Percentiles rank a stretch among this genome's conserved stretches.
These are phyloP conservation scores for Hibiscus mutabilis DNA, from an alignment of 345 rosid species.

Conservation along the genomic window DNA sequence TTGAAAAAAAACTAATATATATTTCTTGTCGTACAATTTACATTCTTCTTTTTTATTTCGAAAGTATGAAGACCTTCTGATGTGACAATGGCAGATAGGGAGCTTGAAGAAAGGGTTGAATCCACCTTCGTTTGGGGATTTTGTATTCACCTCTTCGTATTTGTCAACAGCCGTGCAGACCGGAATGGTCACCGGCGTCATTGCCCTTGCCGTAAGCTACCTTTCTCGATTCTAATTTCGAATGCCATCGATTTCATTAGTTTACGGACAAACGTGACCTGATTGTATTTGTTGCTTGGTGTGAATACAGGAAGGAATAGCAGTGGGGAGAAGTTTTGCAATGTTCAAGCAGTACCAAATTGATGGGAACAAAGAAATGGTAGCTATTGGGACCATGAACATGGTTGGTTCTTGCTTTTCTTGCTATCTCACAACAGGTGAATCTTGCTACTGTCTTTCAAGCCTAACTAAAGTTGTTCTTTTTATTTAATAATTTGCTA, in stretches of 20 bases:
- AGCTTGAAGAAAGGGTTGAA: slow-evolving; percentile 73
- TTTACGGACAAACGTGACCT: not conserved
- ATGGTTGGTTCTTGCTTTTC: slow-evolving; percentile 83
- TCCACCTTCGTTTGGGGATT: slow-evolving; percentile 61
- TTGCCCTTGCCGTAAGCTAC: slow-evolving; percentile 69
- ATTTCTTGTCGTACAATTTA: not conserved
- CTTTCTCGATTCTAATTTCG: not conserved
- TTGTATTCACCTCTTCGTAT: slow-evolving; percentile 48
- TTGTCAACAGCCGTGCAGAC: slow-evolving; percentile 52
- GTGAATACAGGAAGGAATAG: slow-evolving; percentile 79
- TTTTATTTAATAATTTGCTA: not conserved
- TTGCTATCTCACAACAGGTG: slow-evolving; percentile 81
- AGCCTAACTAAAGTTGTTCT: too few species aligned
- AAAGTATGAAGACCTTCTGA: too few species aligned
- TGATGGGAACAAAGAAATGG: slow-evolving; percentile 96
- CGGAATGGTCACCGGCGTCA: slow-evolving; percentile 77
- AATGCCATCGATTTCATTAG: not conserved
- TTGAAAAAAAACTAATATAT: too few species aligned
- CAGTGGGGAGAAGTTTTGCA: slow-evolving; percentile 91
- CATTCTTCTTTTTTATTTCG: too few species aligned
- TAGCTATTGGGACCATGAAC: slow-evolving; percentile 85
- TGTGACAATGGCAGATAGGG: slow-evolving; percentile 50
- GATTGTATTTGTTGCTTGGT: not conserved
- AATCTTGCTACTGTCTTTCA: not conserved
- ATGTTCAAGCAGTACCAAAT: slow-evolving; percentile 84